Base-by-base conservation (phyloP, 1,139 yeast species). In the Blastobotrys buckinghamii region DNA sequence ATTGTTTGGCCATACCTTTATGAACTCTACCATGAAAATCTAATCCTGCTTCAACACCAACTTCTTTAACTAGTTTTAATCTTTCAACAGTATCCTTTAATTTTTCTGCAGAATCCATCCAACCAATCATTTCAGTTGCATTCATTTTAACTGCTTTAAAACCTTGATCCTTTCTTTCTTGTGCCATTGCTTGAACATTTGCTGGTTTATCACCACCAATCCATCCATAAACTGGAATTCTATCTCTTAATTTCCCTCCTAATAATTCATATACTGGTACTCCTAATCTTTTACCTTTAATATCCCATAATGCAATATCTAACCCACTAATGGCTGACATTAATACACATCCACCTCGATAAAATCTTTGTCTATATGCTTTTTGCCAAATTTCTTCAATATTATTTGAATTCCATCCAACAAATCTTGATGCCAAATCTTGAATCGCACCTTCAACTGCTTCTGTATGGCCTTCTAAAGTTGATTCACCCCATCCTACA, bases 121-220 rank as follows among this genome's bases (percentile, higher is more conserved):
- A 64, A 39, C 64, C 67, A 36, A 63, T 49, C 5, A 53, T 41
- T 37, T 50, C 55, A 32, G 58, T 53, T 12, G 65, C 67, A 45
- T 63, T 64, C 67, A 63, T 64, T 50, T 63, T 63, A 43, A 64
- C 67, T 7, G 66, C 66, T 19, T 60, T 61, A 54, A 64, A 63
- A 13, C 67, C 67, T 42, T 63, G 65, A 34, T 52, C 53, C 50
- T 59, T 61, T 30, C 67, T 56, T 32, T 53, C 63, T 42, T 53
- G 47, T 35, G 67, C 67, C 29, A 57, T 61, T 15, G 45, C 53
- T 38, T 51, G 51, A 12, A 62, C 65, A 50, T 61, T 60, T 24
- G 56, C 50, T 5, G 67, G 67, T 17, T 60, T 55, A 54, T 63
- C 67, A 9, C 67, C 67, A 13, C 67, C 67, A 46, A 63, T 63